These are phyloP conservation scores for Microascus cirrosus DNA, from an alignment of 2,329 filamentous ascomycete genomes.

Conservation along the genomic window DNA sequence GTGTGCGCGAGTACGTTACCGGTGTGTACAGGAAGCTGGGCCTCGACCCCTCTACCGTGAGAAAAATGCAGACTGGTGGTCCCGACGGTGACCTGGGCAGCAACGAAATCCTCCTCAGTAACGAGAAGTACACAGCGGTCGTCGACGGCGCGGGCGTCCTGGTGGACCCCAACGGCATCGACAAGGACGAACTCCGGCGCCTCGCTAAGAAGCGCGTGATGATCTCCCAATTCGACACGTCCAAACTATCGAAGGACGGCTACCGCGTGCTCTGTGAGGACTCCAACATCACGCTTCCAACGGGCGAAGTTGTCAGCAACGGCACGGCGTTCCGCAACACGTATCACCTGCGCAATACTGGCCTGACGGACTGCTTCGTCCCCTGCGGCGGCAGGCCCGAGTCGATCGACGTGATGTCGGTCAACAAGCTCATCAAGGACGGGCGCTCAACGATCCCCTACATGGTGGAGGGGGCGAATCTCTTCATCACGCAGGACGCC, in stretches of 20 bases:
- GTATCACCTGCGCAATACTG: slow-evolving; percentile 75
- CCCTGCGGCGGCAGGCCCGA: slow-evolving; percentile 94
- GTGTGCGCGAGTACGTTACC: slow-evolving; percentile 88
- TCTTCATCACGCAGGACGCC: slow-evolving; percentile 98
- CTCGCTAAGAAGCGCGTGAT: slow-evolving; percentile 80
- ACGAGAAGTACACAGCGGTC: slow-evolving; percentile 90
- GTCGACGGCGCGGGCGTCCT: slow-evolving; percentile 96
- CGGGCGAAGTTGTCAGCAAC: slow-evolving; percentile 76
- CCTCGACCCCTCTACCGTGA: slow-evolving; percentile 72
- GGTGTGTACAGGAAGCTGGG: slow-evolving; percentile 96
- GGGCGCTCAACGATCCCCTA: slow-evolving; percentile 84
- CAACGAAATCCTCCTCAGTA: slow-evolving; percentile 92
- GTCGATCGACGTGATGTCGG: slow-evolving; percentile 85
- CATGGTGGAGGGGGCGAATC: slow-evolving; percentile 94
- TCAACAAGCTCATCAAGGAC: slow-evolving; percentile 77
- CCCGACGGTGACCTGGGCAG: slow-evolving; percentile 94
- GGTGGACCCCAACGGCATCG: slow-evolving; percentile 80
- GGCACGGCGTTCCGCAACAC: slow-evolving; percentile 96
- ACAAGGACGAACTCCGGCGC: slow-evolving; percentile 71
- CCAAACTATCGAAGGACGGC: slow-evolving; percentile 76
- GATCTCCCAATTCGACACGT: slow-evolving; percentile 76
- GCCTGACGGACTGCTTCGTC: slow-evolving; percentile 79
- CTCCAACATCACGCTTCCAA: slow-evolving; percentile 75
- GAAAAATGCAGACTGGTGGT: slow-evolving; percentile 95
- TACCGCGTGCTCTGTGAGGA: slow-evolving; percentile 92